phyloP scores from a whole-genome alignment of 1,139 yeast genomes.

The Tardiomyces blankii region DNA sequence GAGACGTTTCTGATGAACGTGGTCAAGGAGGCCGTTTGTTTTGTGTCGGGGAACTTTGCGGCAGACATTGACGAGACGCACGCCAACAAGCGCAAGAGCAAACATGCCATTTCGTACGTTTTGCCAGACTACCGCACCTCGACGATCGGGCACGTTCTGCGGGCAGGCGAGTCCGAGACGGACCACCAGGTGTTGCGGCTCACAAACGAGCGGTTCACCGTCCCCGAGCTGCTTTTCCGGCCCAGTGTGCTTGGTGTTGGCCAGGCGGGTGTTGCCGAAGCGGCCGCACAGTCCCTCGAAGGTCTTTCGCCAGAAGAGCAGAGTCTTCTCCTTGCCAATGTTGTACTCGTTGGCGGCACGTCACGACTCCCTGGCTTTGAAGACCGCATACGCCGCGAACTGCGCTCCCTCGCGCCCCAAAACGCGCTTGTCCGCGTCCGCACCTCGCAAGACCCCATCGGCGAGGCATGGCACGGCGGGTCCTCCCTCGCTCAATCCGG shows the following conservation, averaged over 20 bases:
- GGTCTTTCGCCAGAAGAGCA: slow-evolving; percentile 64
- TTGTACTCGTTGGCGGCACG: slow-evolving; percentile 76
- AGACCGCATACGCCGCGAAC: slow-evolving; percentile 36
- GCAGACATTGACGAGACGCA: slow-evolving; percentile 35
- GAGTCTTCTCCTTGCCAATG: slow-evolving; percentile 71
- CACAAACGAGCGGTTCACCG: slow-evolving; percentile 73
- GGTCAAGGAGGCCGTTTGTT: slow-evolving; percentile 74
- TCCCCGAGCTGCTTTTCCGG: slow-evolving; percentile 79
- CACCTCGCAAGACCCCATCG: slow-evolving; percentile 31
- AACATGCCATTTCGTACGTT: slow-evolving; percentile 36
- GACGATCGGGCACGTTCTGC: slow-evolving; percentile 45
- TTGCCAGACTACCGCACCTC: slow-evolving; percentile 80
- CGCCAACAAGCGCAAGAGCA: slow-evolving; percentile 15
- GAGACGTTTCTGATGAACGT: slow-evolving; percentile 79
- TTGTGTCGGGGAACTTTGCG: slow-evolving; percentile 57
- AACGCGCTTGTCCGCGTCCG: slow-evolving; percentile 36
- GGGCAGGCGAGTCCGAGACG: slow-evolving; percentile 21
- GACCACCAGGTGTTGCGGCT: slow-evolving; percentile 59
- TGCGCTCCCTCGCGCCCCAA: slow-evolving; percentile 25
- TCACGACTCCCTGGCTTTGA: slow-evolving; percentile 59
- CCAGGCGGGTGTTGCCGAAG: slow-evolving; percentile 61
- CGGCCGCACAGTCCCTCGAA: slow-evolving; percentile 59
- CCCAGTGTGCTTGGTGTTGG: slow-evolving; percentile 77
- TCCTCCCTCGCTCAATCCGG: slow-evolving; percentile 42
- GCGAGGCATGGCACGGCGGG: slow-evolving; percentile 50